Percentiles rank a stretch among this genome's conserved stretches.
These are phyloP conservation scores for Dioscorea cayenensis DNA, from an alignment of 116 monocot genomes.

Conservation along the genomic window DNA sequence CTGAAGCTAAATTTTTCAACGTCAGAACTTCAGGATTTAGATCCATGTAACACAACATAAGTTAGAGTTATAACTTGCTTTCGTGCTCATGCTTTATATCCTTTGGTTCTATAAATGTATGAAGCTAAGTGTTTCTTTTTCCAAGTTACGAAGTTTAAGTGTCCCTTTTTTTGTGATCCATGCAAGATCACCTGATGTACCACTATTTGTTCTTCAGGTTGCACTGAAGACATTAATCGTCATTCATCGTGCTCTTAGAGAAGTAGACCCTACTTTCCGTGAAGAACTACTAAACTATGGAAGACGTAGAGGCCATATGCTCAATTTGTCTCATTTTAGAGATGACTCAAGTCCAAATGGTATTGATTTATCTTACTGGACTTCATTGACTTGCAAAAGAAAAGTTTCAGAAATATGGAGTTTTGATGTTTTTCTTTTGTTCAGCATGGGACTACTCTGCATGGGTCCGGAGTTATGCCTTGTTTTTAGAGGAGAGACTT, in stretches of 20 bases:
- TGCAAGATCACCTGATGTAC: not conserved
- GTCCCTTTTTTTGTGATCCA: not conserved
- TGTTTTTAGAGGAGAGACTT: conserved; percentile 94
- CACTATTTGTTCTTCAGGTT: conserved; percentile 40
- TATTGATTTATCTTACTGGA: conserved; percentile 18
- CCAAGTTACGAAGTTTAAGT: too few relatives aligned
- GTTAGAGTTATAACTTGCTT: too few relatives aligned
- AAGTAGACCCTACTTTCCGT: conserved; percentile 94
- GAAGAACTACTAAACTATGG: conserved; percentile 98
- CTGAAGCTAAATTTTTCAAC: too few relatives aligned
- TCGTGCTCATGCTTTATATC: too few relatives aligned
- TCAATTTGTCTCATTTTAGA: conserved; percentile 90
- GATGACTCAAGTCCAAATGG: conserved; percentile 95
- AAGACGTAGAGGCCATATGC: conserved; percentile 77
- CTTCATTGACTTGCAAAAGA: not conserved
- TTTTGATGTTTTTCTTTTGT: conserved; percentile 9
- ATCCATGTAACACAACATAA: too few relatives aligned
- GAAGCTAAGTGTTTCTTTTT: not conserved
- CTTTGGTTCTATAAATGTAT: not conserved
- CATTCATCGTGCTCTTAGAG: conserved; percentile 91
- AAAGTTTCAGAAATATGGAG: not conserved
- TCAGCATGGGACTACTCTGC: conserved; percentile 98
- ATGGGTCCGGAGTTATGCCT: conserved; percentile 91
- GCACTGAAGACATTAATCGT: conserved; percentile 89
- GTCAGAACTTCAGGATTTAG: too few relatives aligned